Percentiles rank a stretch among this genome's conserved stretches.
phyloP scores from a whole-genome alignment of 495 filamentous ascomycete genomes.

The Evernia prunastri region DNA sequence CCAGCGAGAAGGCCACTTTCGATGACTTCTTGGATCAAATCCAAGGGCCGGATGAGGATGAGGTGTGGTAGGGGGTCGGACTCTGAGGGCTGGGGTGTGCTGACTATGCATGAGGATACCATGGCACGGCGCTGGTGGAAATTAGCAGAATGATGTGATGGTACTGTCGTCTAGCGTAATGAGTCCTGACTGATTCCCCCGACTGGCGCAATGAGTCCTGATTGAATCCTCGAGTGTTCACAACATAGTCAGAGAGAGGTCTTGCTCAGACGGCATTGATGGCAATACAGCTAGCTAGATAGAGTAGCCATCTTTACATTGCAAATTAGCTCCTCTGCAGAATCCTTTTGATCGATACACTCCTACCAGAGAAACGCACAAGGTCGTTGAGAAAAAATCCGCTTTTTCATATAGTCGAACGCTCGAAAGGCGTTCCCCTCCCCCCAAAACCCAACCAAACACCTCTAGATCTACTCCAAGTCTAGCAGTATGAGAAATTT shows the following conservation, averaged over 20 bases:
- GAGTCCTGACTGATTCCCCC: background rate
- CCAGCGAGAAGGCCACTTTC: constrained; percentile 18
- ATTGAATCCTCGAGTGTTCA: background rate
- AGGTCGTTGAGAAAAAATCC: background rate
- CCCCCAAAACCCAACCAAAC: background rate
- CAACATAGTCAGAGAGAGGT: no score
- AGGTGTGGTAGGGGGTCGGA: background rate
- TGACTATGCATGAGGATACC: background rate
- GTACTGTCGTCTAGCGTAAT: background rate
- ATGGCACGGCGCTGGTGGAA: background rate
- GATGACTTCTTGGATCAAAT: background rate
- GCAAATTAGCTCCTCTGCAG: background rate
- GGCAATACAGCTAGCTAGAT: background rate
- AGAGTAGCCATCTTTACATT: background rate
- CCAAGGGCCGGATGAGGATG: background rate
- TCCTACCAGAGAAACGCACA: background rate
- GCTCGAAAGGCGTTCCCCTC: background rate
- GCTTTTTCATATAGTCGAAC: background rate
- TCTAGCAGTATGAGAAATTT: background rate
- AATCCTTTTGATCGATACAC: background rate
- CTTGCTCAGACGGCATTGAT: background rate
- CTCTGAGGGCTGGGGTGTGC: background rate
- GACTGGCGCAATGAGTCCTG: background rate
- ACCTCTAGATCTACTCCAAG: background rate
- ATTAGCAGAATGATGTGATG: background rate